Base-by-base conservation (phyloP, 2,329 filamentous ascomycete genomes). In the Hypoxylon rubiginosum region DNA sequence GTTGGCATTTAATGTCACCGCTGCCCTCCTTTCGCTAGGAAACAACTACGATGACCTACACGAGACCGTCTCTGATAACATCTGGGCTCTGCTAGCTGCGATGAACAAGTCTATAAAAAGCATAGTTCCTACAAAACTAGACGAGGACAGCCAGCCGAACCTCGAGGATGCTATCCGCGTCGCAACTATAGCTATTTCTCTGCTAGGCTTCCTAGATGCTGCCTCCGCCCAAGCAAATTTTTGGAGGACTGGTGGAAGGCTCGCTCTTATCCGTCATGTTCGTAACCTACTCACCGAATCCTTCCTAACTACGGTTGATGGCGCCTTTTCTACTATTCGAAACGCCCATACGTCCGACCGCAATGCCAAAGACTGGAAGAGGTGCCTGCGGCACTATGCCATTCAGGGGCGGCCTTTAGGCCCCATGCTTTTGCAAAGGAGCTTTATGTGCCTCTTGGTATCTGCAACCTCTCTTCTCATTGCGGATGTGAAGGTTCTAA, bases 121-220 rank as follows among this genome's bases (percentile, higher is more conserved):
- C 45, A 81, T 88, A 8, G 80, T 85, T 46, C 85, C 79, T 39
- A 86, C 82, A 54, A 88, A 82, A 71, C 83, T 81, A 55, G 85
- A 83, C 70, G 85, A 87, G 36, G 84, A 85, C 41, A 86, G 88
- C 52, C 83, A 84, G 66, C 85, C 87, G 43, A 86, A 88, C 58
- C 79, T 90, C 11, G 89, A 91, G 58, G 89, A 92, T 73, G 88
- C 90, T 55, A 83, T 91, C 59, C 84, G 88, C 28, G 88, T 92
- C 56, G 88, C 93, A 56, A 93, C 91, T 17, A 88, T 97, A 69
- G 88, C 92, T 6, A 88, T 97, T 51, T 95, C 95, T 0, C 82
- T 99, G n/a, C 81, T 97, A 24, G 97, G 96, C 0, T 97, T 99
- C 76, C 81, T 99, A 56, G 89, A 95, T 75, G 94, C 94, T 21